Conservation (phyloP, 139 green algal species). For the Chlamydomonas sphaeroides region DNA sequence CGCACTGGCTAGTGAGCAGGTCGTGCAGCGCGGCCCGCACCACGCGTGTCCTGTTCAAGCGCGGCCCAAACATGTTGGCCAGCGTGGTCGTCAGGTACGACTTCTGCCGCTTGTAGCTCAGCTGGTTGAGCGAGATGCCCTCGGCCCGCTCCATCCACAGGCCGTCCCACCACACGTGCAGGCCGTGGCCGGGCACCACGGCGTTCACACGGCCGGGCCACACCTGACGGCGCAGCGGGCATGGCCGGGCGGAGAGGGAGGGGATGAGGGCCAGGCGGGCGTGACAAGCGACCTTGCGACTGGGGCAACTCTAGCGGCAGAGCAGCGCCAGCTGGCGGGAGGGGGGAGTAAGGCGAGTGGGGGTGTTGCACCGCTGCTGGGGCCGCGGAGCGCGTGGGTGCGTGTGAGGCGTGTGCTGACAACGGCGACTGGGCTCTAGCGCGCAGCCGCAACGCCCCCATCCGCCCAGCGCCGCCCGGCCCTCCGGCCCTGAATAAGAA, state of each 20-base stretch:
- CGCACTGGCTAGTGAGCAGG: conserved; percentile 53
- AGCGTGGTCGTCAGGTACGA: conserved; percentile 25
- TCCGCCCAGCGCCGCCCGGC: too few relatives aligned
- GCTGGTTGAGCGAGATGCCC: conserved; percentile 60
- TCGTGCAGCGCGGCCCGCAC: conserved; percentile 55
- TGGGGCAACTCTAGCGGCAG: too few relatives aligned
- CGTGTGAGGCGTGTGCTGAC: too few relatives aligned
- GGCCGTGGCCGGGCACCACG: conserved; percentile 48
- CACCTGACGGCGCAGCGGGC: conserved; percentile 19
- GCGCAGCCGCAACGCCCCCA: too few relatives aligned
- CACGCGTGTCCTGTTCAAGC: conserved; percentile 57
- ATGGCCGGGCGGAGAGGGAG: background rate
- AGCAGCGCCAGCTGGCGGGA: too few relatives aligned
- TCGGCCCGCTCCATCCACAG: conserved; percentile 64
- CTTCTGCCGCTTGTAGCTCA: conserved; percentile 45
- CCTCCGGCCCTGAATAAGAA: too few relatives aligned
- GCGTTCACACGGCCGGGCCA: conserved; percentile 61
- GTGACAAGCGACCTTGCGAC: too few relatives aligned
- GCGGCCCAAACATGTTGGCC: conserved; percentile 32
- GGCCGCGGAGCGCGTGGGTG: too few relatives aligned
- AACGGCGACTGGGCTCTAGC: too few relatives aligned
- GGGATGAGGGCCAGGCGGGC: too few relatives aligned
- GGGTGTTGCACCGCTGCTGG: too few relatives aligned
- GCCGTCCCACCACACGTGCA: conserved; percentile 64
- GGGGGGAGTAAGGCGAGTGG: too few relatives aligned